Evolutionary conservation across 164 flowering plant genomes (phyloP).

Genomic region (Stephania japonica): DNA sequence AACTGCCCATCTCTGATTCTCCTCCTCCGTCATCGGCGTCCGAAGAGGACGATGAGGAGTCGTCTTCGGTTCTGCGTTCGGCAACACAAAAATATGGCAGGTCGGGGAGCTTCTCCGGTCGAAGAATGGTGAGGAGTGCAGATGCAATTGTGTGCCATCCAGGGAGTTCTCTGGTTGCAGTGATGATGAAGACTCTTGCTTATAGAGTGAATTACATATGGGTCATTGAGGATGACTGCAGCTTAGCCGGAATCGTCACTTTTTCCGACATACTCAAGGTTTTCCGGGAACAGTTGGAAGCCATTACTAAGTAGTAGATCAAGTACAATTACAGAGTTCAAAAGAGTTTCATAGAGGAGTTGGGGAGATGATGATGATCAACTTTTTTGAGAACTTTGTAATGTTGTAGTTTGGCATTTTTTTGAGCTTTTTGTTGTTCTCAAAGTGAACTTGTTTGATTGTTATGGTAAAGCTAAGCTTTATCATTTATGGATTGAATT

Average conservation of each 20-base stretch:
- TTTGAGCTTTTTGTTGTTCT: background rate
- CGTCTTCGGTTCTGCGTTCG: conserved; percentile 4
- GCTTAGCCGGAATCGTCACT: conserved; percentile 73
- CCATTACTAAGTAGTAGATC: background rate
- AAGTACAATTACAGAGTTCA: no score
- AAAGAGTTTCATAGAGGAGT: no score
- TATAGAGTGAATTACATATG: conserved; percentile 84
- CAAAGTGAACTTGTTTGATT: background rate
- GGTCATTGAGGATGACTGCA: conserved; percentile 73
- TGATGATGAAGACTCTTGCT: conserved; percentile 88
- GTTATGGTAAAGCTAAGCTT: background rate
- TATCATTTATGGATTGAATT: background rate
- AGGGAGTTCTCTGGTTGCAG: conserved; percentile 79
- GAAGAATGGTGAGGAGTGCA: conserved; percentile 50
- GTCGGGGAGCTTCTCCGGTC: conserved; percentile 49
- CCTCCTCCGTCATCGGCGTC: conserved; percentile 19
- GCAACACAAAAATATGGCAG: conserved; percentile 25
- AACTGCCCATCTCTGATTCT: conserved; percentile 1
- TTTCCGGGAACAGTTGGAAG: conserved; percentile 39
- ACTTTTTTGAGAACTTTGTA: background rate
- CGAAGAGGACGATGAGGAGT: conserved; percentile 68
- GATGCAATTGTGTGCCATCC: conserved; percentile 84
- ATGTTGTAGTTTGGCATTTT: background rate
- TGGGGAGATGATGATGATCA: background rate
- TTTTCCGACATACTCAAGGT: conserved; percentile 54